Percentiles rank a stretch among this genome's conserved stretches.
Evolutionary conservation across 2,329 filamentous ascomycete species (phyloP).

Genomic region (Exophiala calicioides): DNA sequence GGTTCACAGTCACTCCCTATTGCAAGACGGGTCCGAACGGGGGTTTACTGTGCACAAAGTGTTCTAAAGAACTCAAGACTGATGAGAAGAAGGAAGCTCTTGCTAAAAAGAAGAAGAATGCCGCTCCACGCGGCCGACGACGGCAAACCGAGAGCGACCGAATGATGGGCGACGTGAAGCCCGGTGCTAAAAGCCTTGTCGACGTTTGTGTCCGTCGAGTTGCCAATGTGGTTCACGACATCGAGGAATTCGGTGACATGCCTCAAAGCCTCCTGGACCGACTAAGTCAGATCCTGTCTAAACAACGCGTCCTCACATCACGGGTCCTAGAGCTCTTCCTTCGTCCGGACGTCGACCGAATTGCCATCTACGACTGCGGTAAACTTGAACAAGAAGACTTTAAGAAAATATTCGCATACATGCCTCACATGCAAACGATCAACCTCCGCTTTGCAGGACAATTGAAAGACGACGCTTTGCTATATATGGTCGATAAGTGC

Average conservation of each 20-base stretch:
- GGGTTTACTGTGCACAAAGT: constrained; percentile 79
- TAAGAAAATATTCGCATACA: constrained; percentile 74
- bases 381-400: constrained; percentile 75
- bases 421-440: constrained; percentile 68
- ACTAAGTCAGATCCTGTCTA: constrained; percentile 65
- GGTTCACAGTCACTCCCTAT: constrained; percentile 91
- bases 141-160: constrained; percentile 81
- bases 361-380: constrained; percentile 63
- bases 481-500: constrained; percentile 75
- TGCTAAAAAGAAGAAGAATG: constrained; percentile 55
- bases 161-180: constrained; percentile 66
- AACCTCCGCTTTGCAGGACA: constrained; percentile 85
- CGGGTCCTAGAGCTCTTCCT: constrained; percentile 49
- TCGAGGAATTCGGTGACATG: constrained; percentile 66
- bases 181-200: constrained; percentile 45
- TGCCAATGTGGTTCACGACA: constrained; percentile 62
- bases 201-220: constrained; percentile 64
- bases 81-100: constrained; percentile 65
- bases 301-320: constrained; percentile 59
- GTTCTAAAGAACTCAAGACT: constrained; percentile 72
- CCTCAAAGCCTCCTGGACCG: constrained; percentile 58
- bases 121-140: constrained; percentile 61
- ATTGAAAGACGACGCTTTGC: constrained; percentile 80
- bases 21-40: constrained; percentile 79
- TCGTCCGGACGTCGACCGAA: constrained; percentile 55